A percentile compares a stretch with the other conserved stretches of the same genome.
Evolutionary conservation across 345 rosid species (phyloP).

Genomic region (Rhizophora mangle): DNA sequence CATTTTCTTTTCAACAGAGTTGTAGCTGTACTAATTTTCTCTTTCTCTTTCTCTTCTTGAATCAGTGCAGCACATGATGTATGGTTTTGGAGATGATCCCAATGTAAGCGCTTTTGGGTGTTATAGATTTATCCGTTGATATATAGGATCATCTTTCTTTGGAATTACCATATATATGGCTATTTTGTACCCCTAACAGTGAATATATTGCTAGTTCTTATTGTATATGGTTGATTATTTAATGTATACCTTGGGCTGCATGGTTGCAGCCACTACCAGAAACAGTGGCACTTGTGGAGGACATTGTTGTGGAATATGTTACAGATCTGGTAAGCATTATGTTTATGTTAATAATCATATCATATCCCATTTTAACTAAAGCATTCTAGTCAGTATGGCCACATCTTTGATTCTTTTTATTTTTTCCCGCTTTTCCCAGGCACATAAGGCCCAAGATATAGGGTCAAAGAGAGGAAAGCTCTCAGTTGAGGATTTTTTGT

Average conservation of each 20-base stretch:
- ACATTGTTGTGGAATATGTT: slow-evolving; percentile 86
- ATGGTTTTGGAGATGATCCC: slow-evolving; percentile 87
- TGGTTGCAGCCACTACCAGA: slow-evolving; percentile 80
- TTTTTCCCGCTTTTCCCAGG: slow-evolving; percentile 26
- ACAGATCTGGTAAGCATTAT: slow-evolving; percentile 66
- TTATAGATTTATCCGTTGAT: too few species aligned
- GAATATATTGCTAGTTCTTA: too few species aligned
- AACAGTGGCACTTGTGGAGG: slow-evolving; percentile 86
- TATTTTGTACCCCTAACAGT: too few species aligned
- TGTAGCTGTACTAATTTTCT: neutral
- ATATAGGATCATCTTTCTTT: too few species aligned
- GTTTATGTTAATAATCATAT: slow-evolving; percentile 4
- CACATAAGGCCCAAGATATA: slow-evolving; percentile 84
- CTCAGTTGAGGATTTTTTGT: slow-evolving; percentile 80
- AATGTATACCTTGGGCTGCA: slow-evolving; percentile 7
- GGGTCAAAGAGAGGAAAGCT: slow-evolving; percentile 84
- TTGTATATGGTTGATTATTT: neutral
- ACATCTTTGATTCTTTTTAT: neutral
- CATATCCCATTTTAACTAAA: neutral
- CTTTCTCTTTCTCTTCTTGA: neutral
- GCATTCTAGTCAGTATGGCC: neutral
- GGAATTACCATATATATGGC: too few species aligned
- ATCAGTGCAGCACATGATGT: slow-evolving; percentile 96
- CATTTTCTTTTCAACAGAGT: neutral
- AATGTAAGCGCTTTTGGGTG: slow-evolving; percentile 45